Evolutionary conservation across 768 basidiomycete species (phyloP).

Genomic region (Baorangia bicolor): DNA sequence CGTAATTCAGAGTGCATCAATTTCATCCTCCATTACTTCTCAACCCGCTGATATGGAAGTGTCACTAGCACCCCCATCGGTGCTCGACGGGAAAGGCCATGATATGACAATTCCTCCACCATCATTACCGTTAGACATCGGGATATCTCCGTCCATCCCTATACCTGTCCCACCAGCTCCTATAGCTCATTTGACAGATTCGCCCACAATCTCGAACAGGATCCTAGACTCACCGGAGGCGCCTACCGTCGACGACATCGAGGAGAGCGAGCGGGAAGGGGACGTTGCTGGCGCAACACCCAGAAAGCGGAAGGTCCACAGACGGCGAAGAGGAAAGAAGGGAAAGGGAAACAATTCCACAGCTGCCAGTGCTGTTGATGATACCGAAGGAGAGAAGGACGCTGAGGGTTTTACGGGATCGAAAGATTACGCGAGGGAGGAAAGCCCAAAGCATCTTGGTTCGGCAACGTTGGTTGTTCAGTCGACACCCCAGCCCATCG

Average conservation of each 20-base stretch:
- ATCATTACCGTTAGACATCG: background rate
- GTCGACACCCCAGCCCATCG: slow-evolving; percentile 17
- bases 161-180: background rate
- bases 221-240: slow-evolving; percentile 7
- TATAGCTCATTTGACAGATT: slow-evolving; percentile 4
- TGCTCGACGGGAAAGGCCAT: background rate
- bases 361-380: slow-evolving; percentile 17
- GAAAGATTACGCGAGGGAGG: slow-evolving; percentile 39
- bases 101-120: background rate
- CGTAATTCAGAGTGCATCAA: background rate
- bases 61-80: background rate
- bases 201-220: background rate
- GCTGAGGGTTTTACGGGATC: slow-evolving; percentile 14
- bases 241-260: slow-evolving; percentile 38
- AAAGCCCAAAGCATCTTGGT: slow-evolving; percentile 5
- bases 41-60: background rate
- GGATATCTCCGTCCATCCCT: background rate
- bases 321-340: slow-evolving; percentile 50
- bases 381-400: slow-evolving; percentile 27
- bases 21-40: background rate
- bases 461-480: slow-evolving; percentile 25
- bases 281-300: slow-evolving; percentile 41
- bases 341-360: slow-evolving; percentile 43
- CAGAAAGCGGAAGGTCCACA: slow-evolving; percentile 38
- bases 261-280: slow-evolving; percentile 61